phyloP scores from a whole-genome alignment of 148 eudicot species.

The Nyssa sinensis region DNA sequence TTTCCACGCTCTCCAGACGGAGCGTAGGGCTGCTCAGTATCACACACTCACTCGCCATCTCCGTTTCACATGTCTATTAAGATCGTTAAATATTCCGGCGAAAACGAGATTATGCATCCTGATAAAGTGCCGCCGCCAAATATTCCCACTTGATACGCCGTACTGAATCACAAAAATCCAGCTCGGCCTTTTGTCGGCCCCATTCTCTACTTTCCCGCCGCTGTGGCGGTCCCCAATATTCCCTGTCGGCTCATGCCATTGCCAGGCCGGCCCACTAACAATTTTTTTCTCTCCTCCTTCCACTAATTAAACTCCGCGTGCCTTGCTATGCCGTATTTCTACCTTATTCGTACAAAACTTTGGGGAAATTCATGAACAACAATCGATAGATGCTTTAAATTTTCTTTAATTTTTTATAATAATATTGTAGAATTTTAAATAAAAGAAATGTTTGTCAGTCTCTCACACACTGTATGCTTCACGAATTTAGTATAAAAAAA shows the following conservation, averaged over 20 bases:
- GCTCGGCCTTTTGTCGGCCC: neutral
- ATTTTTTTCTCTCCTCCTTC: neutral
- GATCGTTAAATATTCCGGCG: neutral
- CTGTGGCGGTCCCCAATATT: conserved; percentile 17
- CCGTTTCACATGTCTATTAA: neutral
- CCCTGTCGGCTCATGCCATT: conserved; percentile 26
- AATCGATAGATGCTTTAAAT: too few relatives aligned
- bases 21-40: too few relatives aligned
- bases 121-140: neutral
- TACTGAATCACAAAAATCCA: neutral
- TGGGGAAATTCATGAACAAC: too few relatives aligned
- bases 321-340: neutral
- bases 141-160: neutral
- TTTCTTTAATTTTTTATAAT: too few relatives aligned
- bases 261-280: conserved; percentile 19
- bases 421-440: too few relatives aligned
- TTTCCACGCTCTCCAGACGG: too few relatives aligned
- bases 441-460: too few relatives aligned
- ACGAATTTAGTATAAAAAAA: too few relatives aligned
- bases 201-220: conserved; percentile 17
- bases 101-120: neutral
- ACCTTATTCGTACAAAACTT: too few relatives aligned
- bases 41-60: neutral
- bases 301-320: neutral
- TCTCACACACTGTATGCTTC: too few relatives aligned